Percentiles rank a stretch among this genome's conserved stretches.
Conservation (phyloP, 2,329 filamentous ascomycete species). For the Botryotinia calthae region DNA sequence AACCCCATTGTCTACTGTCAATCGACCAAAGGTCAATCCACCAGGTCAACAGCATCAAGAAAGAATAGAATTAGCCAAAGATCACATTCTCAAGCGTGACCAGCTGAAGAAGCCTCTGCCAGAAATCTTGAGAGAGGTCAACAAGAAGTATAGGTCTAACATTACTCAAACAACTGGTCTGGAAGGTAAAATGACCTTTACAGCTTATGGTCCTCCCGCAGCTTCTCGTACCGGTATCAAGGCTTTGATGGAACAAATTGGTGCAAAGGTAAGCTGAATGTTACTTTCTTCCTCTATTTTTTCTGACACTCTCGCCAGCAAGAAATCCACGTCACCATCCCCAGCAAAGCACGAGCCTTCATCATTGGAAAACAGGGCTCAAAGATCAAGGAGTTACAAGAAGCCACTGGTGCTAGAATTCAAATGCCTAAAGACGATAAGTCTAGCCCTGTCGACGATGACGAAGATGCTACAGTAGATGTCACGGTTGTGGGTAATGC, state of each 20-base stretch:
- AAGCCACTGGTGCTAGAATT: constrained; percentile 85
- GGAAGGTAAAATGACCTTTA: constrained; percentile 73
- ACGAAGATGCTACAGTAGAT: constrained; percentile 79
- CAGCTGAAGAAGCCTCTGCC: constrained; percentile 82
- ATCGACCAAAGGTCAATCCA: constrained; percentile 60
- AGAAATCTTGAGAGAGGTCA: constrained; percentile 88
- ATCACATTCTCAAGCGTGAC: constrained; percentile 66
- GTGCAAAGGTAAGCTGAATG: constrained; percentile 64
- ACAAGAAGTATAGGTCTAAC: constrained; percentile 83
- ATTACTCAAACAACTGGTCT: constrained; percentile 74
- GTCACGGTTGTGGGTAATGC: constrained; percentile 90
- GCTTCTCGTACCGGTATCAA: constrained; percentile 67
- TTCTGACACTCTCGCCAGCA: constrained; percentile 45
- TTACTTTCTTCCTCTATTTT: constrained; percentile 21
- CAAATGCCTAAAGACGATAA: constrained; percentile 83
- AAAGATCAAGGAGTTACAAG: constrained; percentile 85
- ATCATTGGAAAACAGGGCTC: constrained; percentile 92
- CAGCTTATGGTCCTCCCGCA: constrained; percentile 79
- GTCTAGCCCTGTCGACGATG: constrained; percentile 56
- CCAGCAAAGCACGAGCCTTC: constrained; percentile 76
- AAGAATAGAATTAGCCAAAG: constrained; percentile 53
- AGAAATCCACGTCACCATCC: constrained; percentile 74
- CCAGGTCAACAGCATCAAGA: constrained; percentile 47
- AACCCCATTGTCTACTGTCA: constrained; percentile 38
- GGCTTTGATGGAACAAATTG: constrained; percentile 84